Evolutionary conservation across 441 rosid genomes (phyloP).

Genomic region (Caryocar brasiliense): DNA sequence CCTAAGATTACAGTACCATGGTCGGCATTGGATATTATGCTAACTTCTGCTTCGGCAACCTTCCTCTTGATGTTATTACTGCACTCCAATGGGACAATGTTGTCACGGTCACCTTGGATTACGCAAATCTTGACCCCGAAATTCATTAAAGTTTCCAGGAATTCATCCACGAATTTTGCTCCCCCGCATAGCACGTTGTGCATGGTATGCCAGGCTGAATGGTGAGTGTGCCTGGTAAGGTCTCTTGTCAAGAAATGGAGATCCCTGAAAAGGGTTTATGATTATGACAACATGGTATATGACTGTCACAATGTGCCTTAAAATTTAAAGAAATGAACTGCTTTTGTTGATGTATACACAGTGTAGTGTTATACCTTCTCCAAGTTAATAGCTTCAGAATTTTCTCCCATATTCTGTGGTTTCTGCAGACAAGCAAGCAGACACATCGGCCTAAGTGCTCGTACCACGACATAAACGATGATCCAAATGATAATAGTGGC

Average conservation of each 20-base stretch:
- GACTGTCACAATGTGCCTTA: no score
- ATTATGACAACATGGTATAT: no score
- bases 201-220: constrained; percentile 74
- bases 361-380: constrained; percentile 44
- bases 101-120: constrained; percentile 53
- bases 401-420: constrained; percentile 67
- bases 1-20: constrained; percentile 45
- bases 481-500: constrained; percentile 56
- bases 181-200: constrained; percentile 79
- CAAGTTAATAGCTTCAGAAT: constrained; percentile 44
- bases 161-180: constrained; percentile 43
- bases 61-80: constrained; percentile 36
- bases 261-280: constrained; percentile 20
- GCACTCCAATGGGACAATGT: constrained; percentile 46
- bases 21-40: constrained; percentile 30
- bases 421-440: constrained; percentile 47
- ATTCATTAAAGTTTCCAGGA: constrained; percentile 29
- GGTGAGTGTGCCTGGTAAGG: constrained; percentile 65
- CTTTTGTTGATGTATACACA: neutral
- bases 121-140: constrained; percentile 28
- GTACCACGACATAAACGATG: constrained; percentile 76
- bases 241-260: constrained; percentile 35
- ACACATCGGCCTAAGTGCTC: constrained; percentile 66
- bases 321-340: no score
- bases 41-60: constrained; percentile 31